These are phyloP conservation scores for Orbilia quercus DNA, from an alignment of 2,329 filamentous ascomycete species.

Conservation along the genomic window DNA sequence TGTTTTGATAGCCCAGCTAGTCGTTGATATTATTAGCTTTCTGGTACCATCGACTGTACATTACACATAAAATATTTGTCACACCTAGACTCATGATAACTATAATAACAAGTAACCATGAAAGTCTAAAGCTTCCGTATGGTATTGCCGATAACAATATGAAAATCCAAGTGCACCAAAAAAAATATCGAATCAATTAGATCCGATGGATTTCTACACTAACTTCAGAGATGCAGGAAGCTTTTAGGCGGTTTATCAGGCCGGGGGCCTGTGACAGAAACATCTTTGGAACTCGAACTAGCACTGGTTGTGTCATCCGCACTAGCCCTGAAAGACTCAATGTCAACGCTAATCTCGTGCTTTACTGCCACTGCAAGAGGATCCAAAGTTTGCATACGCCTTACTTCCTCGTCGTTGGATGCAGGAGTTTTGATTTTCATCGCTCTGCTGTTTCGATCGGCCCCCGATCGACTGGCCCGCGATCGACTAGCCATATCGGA, in stretches of 20 bases:
- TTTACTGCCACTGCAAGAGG: conserved; percentile 43
- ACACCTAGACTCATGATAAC: too few relatives aligned
- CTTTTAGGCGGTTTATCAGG: conserved; percentile 50
- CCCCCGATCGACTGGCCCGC: conserved; percentile 23
- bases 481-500: conserved; percentile 38
- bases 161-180: too few relatives aligned
- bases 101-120: too few relatives aligned
- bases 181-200: too few relatives aligned
- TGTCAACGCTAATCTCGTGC: conserved; percentile 47
- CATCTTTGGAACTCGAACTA: conserved; percentile 51
- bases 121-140: too few relatives aligned
- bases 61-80: too few relatives aligned
- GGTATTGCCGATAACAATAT: too few relatives aligned
- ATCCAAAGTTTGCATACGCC: conserved; percentile 34
- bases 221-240: conserved; percentile 37
- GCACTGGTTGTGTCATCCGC: conserved; percentile 35
- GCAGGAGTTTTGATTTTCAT: conserved; percentile 9
- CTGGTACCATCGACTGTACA: too few relatives aligned
- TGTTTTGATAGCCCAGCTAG: too few relatives aligned
- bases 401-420: conserved; percentile 43
- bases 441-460: conserved; percentile 20
- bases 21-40: too few relatives aligned
- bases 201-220: too few relatives aligned
- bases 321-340: conserved; percentile 44
- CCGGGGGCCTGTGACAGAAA: conserved; percentile 30